phyloP scores from a whole-genome alignment of 179 eudicot genomes.

The Beta corolliflora region DNA sequence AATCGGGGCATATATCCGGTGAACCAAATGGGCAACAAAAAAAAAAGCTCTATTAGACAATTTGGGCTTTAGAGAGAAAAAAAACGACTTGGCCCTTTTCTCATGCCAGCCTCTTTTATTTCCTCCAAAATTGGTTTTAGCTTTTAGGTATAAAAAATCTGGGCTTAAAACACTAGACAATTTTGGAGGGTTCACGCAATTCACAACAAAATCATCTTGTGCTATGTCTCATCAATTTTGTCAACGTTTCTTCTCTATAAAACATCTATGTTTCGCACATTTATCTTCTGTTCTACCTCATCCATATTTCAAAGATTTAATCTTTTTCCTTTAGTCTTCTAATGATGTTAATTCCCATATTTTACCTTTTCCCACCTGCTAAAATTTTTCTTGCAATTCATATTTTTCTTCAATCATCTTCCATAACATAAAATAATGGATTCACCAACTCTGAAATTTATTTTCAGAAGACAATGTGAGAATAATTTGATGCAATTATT shows the following conservation, averaged over 20 bases:
- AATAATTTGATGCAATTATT: slow-evolving; percentile 12
- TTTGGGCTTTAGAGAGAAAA: no score
- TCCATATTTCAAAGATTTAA: neutral
- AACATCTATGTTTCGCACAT: neutral
- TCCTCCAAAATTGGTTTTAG: no score
- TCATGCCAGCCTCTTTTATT: no score
- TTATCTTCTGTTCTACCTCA: neutral
- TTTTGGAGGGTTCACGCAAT: neutral
- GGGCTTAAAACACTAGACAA: no score
- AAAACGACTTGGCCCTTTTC: no score
- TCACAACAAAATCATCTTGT: neutral
- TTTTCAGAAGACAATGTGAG: slow-evolving; percentile 10
- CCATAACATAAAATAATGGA: neutral
- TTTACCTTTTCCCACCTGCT: neutral
- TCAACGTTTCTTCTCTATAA: neutral
- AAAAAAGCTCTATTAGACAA: no score
- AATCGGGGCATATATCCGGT: no score
- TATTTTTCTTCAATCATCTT: slow-evolving; percentile 9
- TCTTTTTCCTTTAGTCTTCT: neutral
- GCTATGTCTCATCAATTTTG: neutral
- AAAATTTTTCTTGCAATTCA: neutral
- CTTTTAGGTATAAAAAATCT: no score
- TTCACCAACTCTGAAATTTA: neutral
- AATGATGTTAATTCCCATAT: slow-evolving; percentile 1
- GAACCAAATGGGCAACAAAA: no score